phyloP scores from a whole-genome alignment of 495 filamentous ascomycete genomes.

The Tuber calosporum region DNA sequence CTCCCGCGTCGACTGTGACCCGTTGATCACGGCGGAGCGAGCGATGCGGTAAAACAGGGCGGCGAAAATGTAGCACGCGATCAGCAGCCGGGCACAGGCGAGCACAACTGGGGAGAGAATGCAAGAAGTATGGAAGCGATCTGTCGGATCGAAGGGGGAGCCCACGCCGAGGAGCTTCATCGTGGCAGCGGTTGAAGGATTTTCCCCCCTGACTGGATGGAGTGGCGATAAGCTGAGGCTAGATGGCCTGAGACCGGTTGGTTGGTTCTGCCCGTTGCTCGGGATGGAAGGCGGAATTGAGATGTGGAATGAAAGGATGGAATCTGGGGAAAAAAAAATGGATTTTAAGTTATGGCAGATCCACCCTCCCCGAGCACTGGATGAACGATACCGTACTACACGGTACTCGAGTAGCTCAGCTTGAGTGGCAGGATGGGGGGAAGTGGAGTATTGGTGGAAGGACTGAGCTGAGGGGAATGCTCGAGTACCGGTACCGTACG shows the following conservation, averaged over 20 bases:
- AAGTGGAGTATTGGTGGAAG: neutral
- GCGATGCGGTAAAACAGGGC: slow-evolving; percentile 62
- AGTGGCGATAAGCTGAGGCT: neutral
- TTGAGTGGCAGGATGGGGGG: neutral
- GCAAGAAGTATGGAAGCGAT: slow-evolving; percentile 71
- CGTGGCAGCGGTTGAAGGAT: neutral
- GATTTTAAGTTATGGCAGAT: neutral
- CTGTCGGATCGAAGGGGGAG: slow-evolving; percentile 50
- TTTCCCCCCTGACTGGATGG: neutral
- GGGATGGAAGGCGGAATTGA: neutral
- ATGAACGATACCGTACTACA: neutral
- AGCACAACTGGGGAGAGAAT: slow-evolving; percentile 59
- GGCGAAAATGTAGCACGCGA: slow-evolving; percentile 65
- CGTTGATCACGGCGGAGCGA: slow-evolving; percentile 43
- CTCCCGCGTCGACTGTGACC: slow-evolving; percentile 42
- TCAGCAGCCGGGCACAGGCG: slow-evolving; percentile 52
- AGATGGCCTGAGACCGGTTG: neutral
- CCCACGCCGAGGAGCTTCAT: slow-evolving; percentile 16
- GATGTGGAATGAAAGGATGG: neutral
- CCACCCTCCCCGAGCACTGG: neutral
- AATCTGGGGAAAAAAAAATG: neutral
- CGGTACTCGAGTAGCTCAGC: neutral
- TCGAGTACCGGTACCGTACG: too few relatives aligned
- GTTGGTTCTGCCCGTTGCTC: too few relatives aligned
- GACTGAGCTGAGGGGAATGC: too few relatives aligned